These are phyloP conservation scores for Alternaria incomplexa DNA, from an alignment of 2,329 filamentous ascomycete genomes.

Conservation along the genomic window DNA sequence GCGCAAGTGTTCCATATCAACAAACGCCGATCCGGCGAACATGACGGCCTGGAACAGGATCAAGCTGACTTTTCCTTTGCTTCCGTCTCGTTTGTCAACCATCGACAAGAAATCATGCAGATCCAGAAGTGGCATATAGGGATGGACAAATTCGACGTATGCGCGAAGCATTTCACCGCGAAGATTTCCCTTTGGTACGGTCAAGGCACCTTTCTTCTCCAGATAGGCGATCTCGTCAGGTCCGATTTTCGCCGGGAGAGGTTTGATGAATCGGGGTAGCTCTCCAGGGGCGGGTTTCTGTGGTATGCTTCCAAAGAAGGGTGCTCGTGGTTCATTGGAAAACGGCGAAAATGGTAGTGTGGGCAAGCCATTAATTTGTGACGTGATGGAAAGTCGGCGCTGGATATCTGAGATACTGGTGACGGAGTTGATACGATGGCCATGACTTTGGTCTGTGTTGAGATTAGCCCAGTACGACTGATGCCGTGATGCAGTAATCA, in stretches of 20 bases:
- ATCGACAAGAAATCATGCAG: constrained; percentile 65
- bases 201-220: constrained; percentile 81
- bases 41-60: constrained; percentile 93
- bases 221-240: constrained; percentile 85
- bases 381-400: constrained; percentile 52
- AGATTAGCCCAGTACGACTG: constrained; percentile 19
- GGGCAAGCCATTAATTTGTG: constrained; percentile 42
- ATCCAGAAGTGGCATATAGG: constrained; percentile 89
- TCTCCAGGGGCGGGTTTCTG: constrained; percentile 53
- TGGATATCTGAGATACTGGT: constrained; percentile 53
- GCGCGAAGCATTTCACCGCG: constrained; percentile 82
- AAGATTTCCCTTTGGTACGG: constrained; percentile 71
- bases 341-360: constrained; percentile 47
- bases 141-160: constrained; percentile 89
- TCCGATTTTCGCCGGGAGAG: constrained; percentile 76
- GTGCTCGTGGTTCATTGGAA: constrained; percentile 30
- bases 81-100: constrained; percentile 71
- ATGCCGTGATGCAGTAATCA: constrained; percentile 42
- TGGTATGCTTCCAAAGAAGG: constrained; percentile 56
- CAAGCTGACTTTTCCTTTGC: constrained; percentile 76
- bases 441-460: constrained; percentile 56
- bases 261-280: constrained; percentile 75
- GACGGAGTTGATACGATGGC: constrained; percentile 47
- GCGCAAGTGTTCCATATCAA: constrained; percentile 77
- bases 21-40: constrained; percentile 89